Evolutionary conservation across 2,329 filamentous ascomycete genomes (phyloP).

Genomic region (Tolypocladium endophyticum): DNA sequence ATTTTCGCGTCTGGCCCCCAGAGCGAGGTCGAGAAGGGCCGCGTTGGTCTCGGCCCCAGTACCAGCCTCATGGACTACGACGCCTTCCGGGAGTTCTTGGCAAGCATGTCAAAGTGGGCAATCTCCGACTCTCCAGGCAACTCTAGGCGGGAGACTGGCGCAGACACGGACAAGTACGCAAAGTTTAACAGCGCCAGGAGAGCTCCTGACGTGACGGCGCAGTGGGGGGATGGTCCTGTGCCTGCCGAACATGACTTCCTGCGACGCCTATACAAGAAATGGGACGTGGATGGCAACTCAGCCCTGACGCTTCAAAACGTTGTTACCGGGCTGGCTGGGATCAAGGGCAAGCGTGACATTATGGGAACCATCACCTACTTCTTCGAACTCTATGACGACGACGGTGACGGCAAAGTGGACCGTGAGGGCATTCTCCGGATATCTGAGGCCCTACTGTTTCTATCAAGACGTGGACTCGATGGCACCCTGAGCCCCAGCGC

Average conservation of each 20-base stretch:
- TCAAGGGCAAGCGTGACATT: conserved; percentile 90
- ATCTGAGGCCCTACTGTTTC: conserved; percentile 85
- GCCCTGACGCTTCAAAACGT: conserved; percentile 82
- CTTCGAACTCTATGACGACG: conserved; percentile 94
- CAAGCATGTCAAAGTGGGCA: conserved; percentile 84
- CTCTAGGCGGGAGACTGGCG: conserved; percentile 34
- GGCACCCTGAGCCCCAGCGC: conserved; percentile 58
- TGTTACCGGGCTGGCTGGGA: conserved; percentile 77
- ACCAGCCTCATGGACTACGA: conserved; percentile 96
- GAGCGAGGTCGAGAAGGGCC: conserved; percentile 64
- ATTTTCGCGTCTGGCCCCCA: conserved; percentile 22
- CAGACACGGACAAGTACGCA: conserved; percentile 44
- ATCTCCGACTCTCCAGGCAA: conserved; percentile 72
- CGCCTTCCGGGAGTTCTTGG: conserved; percentile 87
- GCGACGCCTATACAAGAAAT: conserved; percentile 73
- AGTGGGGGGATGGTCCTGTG: conserved; percentile 47
- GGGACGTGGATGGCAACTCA: conserved; percentile 72
- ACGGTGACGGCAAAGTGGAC: conserved; percentile 82
- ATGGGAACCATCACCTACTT: conserved; percentile 98
- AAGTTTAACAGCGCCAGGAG: conserved; percentile 50
- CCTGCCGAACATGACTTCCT: conserved; percentile 95
- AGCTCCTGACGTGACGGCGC: conserved; percentile 30
- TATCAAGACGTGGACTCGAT: conserved; percentile 79
- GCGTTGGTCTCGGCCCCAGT: conserved; percentile 80
- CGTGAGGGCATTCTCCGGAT: conserved; percentile 91